These are phyloP conservation scores for Schrenkiella parvula DNA, from an alignment of 345 rosid species.

Conservation along the genomic window DNA sequence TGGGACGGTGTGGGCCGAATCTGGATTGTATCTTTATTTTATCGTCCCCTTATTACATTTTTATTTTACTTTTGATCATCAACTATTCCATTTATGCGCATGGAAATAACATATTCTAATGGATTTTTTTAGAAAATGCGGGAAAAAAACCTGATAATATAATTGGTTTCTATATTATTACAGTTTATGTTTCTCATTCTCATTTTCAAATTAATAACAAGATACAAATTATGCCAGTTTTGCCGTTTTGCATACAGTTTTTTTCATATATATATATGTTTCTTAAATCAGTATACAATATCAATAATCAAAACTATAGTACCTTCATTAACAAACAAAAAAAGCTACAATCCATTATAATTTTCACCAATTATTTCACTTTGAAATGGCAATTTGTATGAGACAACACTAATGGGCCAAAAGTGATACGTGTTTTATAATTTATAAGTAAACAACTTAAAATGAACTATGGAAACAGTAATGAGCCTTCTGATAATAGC, in stretches of 20 bases:
- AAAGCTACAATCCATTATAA: background rate
- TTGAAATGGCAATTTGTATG: background rate
- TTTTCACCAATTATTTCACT: background rate
- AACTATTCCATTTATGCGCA: background rate
- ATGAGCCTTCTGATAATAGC: background rate
- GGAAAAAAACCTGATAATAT: background rate
- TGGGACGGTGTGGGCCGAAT: slow-evolving; percentile 23
- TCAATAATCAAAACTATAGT: background rate
- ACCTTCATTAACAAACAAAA: background rate
- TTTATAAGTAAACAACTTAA: background rate
- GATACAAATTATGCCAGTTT: background rate
- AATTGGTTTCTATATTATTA: background rate
- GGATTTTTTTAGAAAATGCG: background rate
- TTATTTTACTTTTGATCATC: background rate
- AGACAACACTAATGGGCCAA: background rate
- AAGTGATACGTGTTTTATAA: background rate
- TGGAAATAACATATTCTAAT: background rate
- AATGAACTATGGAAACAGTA: background rate
- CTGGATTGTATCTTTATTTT: background rate
- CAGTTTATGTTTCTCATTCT: background rate
- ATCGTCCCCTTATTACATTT: background rate
- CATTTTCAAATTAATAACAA: background rate
- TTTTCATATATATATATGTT: background rate
- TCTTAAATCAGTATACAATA: background rate
- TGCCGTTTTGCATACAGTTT: background rate